Evolutionary conservation across 2,329 filamentous ascomycete species (phyloP), one percentile per base, ranked within the genome.

Genomic region (Pseudogymnoascus sp.): DNA sequence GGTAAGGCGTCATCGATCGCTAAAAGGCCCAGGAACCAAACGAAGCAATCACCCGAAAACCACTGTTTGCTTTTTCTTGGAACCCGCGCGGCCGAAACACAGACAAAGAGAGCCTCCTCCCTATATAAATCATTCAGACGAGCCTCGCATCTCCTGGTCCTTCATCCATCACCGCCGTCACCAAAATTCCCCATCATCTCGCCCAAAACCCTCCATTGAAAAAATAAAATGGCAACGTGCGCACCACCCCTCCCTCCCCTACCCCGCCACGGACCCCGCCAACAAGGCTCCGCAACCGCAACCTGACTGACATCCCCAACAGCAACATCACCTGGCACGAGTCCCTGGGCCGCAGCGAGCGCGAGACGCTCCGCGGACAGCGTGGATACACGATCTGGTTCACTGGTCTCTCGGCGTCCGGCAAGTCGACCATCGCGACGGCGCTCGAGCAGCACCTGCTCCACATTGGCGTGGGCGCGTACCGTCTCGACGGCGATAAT

Each of bases 401-500:
- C 74, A 99, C 95, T 0, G 95, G 95, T 62, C 90, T 99, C 68
- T 96, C 91, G 38, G 95, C 93, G 61, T 96, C 91, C 0, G 95
- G 95, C 74, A 99, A 99, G 80, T 97, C 93, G 61, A 99, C 95
- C 64, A 91, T 99, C 67, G 95, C 95, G 63, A 96, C 91, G 2
- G 95, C 95, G 14, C 89, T 99, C 42, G 95, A 99, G 82, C 93
- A 97, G 80, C 92, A 97, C 77, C 87, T 99, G 35, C 86, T 99
- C 63, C 92, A 96, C 76, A 83, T 91, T 10, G 89, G 88, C 47
- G 80, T 95, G 61, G 81, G 88, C 63, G 90, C 93, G 65, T 99
- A 99, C 84, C 87, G 95, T 62, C 87, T 99, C 31, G 95, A 99
- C 78, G 95, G 93, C 72, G 95, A 99, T 84, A 99, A 99, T 78